Percentiles rank a stretch among this genome's conserved stretches.
These are phyloP conservation scores for Fagus sylvatica DNA, from an alignment of 306 rosid species.

Conservation along the genomic window DNA sequence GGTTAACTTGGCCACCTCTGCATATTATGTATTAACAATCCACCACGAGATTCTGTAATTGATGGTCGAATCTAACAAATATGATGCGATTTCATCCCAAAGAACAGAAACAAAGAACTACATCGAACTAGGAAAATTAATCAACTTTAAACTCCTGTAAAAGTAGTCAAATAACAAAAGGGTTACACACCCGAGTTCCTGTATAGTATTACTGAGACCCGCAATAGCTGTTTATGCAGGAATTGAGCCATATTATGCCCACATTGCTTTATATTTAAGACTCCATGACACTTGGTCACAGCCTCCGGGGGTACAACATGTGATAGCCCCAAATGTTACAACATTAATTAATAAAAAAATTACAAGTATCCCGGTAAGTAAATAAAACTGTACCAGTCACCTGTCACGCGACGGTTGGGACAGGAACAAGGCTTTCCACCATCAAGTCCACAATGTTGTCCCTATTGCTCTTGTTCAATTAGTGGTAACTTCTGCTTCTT, in stretches of 20 bases:
- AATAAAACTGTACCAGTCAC: slow-evolving; percentile 19
- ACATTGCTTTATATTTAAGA: slow-evolving; percentile 3
- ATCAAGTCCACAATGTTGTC: slow-evolving; percentile 22
- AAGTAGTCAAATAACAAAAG: background rate
- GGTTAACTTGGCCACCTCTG: no score
- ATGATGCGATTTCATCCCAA: background rate
- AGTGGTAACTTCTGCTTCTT: slow-evolving; percentile 18
- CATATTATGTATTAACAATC: no score
- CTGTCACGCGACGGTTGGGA: background rate
- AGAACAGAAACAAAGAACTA: background rate
- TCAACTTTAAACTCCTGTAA: slow-evolving; percentile 8
- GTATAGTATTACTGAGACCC: background rate
- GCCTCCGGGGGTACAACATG: slow-evolving; percentile 18
- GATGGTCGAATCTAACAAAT: background rate
- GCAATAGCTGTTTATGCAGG: slow-evolving; percentile 1
- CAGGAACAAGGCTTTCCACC: slow-evolving; percentile 14
- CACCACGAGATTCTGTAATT: no score
- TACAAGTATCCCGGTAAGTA: background rate
- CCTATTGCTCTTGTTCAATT: slow-evolving; percentile 27
- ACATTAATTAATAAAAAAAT: slow-evolving; percentile 13
- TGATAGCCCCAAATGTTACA: slow-evolving; percentile 16
- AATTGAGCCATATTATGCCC: slow-evolving; percentile 8
- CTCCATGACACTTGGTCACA: slow-evolving; percentile 3
- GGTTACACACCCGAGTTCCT: background rate
- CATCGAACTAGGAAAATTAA: slow-evolving; percentile 5